These are phyloP conservation scores for Yamadazyma diddensiae DNA, from an alignment of 1,139 yeast species.

Conservation along the genomic window DNA sequence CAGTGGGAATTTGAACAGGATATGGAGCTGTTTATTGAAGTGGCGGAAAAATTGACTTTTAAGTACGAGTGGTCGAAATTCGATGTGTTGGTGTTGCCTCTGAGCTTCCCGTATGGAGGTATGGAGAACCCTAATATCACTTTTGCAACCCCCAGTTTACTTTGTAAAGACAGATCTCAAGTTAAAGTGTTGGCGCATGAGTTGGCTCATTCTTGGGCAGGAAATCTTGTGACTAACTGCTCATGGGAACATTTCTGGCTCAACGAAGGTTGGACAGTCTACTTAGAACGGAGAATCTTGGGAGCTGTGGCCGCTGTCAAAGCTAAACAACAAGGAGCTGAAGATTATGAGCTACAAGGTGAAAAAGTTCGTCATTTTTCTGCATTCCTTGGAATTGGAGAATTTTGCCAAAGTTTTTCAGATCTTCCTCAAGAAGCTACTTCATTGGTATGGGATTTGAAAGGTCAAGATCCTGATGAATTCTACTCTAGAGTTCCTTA, in stretches of 20 bases:
- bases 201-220: slow-evolving; percentile 39
- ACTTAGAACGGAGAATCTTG: slow-evolving; percentile 33
- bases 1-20: slow-evolving; percentile 38
- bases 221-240: slow-evolving; percentile 35
- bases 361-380: slow-evolving; percentile 32
- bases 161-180: slow-evolving; percentile 34
- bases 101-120: slow-evolving; percentile 38
- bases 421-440: slow-evolving; percentile 21
- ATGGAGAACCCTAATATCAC: slow-evolving; percentile 41
- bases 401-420: slow-evolving; percentile 23
- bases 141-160: slow-evolving; percentile 35
- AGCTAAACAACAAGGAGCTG: slow-evolving; percentile 20
- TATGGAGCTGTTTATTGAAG: slow-evolving; percentile 32
- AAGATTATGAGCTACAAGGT: slow-evolving; percentile 22
- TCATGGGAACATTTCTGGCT: slow-evolving; percentile 42
- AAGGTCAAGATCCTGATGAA: slow-evolving; percentile 30
- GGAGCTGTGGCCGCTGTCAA: slow-evolving; percentile 29
- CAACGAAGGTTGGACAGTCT: slow-evolving; percentile 41
- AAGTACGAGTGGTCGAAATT: slow-evolving; percentile 34
- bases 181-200: slow-evolving; percentile 38
- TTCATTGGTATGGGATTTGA: slow-evolving; percentile 28
- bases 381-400: slow-evolving; percentile 30
- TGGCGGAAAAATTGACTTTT: slow-evolving; percentile 32
- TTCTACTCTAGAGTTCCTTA: slow-evolving; percentile 35
- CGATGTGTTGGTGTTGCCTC: slow-evolving; percentile 33